These are phyloP conservation scores for Corynascus novoguineensis DNA, from an alignment of 495 filamentous ascomycete species.

Conservation along the genomic window DNA sequence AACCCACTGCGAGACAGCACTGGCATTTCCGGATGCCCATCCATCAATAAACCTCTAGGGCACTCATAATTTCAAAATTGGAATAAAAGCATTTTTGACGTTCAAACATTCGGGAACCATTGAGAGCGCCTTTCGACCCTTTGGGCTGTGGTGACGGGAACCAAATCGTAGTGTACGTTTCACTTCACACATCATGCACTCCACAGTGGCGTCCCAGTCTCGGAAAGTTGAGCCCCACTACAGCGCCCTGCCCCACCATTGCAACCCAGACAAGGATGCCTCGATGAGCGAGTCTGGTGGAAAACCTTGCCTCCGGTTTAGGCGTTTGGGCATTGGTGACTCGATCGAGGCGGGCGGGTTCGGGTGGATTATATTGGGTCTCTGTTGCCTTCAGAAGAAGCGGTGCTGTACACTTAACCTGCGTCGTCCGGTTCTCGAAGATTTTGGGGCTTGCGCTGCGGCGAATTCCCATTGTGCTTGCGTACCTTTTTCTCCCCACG, in stretches of 20 bases:
- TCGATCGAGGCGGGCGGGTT: conserved; percentile 5
- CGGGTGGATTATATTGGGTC: neutral
- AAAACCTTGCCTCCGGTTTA: conserved; percentile 31
- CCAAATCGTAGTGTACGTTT: too few species aligned
- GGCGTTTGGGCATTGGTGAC: conserved; percentile 18
- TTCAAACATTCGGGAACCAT: too few species aligned
- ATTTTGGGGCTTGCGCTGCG: too few species aligned
- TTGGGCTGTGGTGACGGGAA: too few species aligned
- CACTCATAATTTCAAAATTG: too few species aligned
- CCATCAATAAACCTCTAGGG: too few species aligned
- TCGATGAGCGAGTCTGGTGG: conserved; percentile 7
- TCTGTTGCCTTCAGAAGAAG: neutral
- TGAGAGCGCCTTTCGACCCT: too few species aligned
- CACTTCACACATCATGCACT: conserved; percentile 11
- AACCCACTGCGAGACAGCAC: too few species aligned
- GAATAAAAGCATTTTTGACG: too few species aligned
- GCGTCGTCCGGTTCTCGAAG: neutral
- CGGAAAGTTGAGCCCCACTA: conserved; percentile 4
- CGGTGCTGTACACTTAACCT: neutral
- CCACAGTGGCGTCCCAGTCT: conserved; percentile 15
- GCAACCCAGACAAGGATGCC: neutral
- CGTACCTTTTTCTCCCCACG: neutral
- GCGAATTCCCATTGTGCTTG: too few species aligned
- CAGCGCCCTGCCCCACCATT: neutral
- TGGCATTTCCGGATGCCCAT: too few species aligned